Conservation (phyloP, 1,139 yeast species). For the Ogataea hybrid region DNA sequence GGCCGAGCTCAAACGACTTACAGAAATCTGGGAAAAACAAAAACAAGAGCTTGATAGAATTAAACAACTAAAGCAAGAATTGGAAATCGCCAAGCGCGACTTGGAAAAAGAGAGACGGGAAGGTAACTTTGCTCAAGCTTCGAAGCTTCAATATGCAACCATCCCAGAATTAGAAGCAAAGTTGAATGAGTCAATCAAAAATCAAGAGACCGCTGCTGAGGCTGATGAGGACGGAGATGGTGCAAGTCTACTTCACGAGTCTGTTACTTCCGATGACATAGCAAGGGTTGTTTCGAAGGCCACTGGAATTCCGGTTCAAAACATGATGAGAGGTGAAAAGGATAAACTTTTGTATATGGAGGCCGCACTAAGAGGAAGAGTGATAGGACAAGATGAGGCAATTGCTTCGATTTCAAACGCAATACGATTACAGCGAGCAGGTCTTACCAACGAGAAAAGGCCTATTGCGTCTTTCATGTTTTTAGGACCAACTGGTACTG, state of each 20-base stretch:
- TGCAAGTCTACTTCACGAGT: conserved; percentile 67
- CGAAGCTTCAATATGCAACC: conserved; percentile 80
- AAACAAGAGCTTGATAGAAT: conserved; percentile 69
- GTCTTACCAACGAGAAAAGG: conserved; percentile 86
- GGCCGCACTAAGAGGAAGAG: conserved; percentile 66
- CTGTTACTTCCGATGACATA: conserved; percentile 92
- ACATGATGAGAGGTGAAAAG: conserved; percentile 90
- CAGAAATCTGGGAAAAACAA: conserved; percentile 85
- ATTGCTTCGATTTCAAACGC: conserved; percentile 89
- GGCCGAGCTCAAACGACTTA: conserved; percentile 64
- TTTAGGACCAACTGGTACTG: conserved; percentile 97
- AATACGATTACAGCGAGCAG: conserved; percentile 94
- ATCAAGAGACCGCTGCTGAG: conserved; percentile 29
- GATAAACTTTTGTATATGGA: conserved; percentile 91
- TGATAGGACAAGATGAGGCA: conserved; percentile 96
- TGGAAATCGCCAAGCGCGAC: conserved; percentile 82
- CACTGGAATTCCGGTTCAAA: conserved; percentile 95
- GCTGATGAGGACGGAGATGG: conserved; percentile 18
- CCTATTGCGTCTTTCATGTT: conserved; percentile 97
- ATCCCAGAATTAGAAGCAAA: conserved; percentile 76
- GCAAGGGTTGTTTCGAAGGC: conserved; percentile 88
- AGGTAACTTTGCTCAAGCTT: conserved; percentile 85
- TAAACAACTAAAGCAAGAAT: conserved; percentile 72
- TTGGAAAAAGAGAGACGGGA: conserved; percentile 79
- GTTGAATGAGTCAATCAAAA: conserved; percentile 50